phyloP scores from a whole-genome alignment of 768 basidiomycete species.

The Strobilomyces dryophilus region DNA sequence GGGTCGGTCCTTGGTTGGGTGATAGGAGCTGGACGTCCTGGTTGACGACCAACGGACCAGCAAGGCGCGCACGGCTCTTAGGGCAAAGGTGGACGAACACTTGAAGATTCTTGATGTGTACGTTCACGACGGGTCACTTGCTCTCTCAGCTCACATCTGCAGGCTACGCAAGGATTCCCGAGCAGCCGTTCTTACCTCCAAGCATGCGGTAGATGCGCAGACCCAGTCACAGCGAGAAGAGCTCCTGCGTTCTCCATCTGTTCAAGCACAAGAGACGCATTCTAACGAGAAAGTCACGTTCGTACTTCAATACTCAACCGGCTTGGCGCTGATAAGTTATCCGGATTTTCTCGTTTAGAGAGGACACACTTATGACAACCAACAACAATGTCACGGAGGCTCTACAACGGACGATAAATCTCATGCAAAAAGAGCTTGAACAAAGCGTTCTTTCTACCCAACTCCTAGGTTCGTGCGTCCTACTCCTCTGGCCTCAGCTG shows the following conservation, averaged over 20 bases:
- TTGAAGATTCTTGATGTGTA: conserved; percentile 49
- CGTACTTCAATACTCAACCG: conserved; percentile 25
- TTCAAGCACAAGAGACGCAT: conserved; percentile 41
- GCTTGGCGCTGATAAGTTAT: background rate
- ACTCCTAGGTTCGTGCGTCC: conserved; percentile 59
- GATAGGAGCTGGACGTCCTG: conserved; percentile 60
- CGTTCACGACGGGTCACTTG: conserved; percentile 16
- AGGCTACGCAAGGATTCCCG: conserved; percentile 65
- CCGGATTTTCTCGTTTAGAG: conserved; percentile 38
- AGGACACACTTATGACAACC: conserved; percentile 86
- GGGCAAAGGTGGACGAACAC: conserved; percentile 46
- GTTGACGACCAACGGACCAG: conserved; percentile 70
- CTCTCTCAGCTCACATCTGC: background rate
- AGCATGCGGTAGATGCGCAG: conserved; percentile 59
- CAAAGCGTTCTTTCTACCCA: conserved; percentile 82
- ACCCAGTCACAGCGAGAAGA: conserved; percentile 62
- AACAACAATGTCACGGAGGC: conserved; percentile 86
- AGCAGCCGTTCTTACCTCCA: conserved; percentile 68
- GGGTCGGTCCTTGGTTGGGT: background rate
- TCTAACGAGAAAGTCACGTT: conserved; percentile 60
- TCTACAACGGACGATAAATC: conserved; percentile 72
- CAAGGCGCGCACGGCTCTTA: conserved; percentile 46
- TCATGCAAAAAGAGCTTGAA: conserved; percentile 93
- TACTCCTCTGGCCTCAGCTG: background rate
- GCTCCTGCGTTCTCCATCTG: conserved; percentile 50